phyloP scores from a whole-genome alignment of 2,329 filamentous ascomycete species.

The Cercospora canescens region DNA sequence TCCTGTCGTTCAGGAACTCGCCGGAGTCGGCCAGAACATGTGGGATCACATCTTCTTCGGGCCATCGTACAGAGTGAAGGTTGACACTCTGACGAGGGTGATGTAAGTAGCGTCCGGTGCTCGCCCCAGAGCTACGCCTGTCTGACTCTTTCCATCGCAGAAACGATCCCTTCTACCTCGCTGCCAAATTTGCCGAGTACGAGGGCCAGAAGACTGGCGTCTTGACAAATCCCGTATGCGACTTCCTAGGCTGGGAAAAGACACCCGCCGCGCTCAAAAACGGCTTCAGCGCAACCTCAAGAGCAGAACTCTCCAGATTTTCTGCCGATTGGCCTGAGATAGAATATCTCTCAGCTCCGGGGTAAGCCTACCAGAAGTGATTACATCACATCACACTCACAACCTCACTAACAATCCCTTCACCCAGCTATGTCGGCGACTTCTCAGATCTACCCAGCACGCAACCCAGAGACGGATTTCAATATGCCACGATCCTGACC shows the following conservation, averaged over 20 bases:
- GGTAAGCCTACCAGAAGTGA: slow-evolving; percentile 2
- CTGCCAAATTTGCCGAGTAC: slow-evolving; percentile 19
- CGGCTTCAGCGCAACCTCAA: slow-evolving; percentile 11
- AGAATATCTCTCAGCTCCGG: slow-evolving; percentile 20
- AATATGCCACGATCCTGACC: slow-evolving; percentile 37
- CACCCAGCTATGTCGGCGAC: neutral
- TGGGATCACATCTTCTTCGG: slow-evolving; percentile 56
- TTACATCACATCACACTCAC: no score
- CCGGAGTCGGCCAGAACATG: slow-evolving; percentile 65
- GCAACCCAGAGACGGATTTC: slow-evolving; percentile 30
- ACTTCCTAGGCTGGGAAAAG: slow-evolving; percentile 27
- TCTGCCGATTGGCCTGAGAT: slow-evolving; percentile 26
- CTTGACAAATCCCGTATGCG: slow-evolving; percentile 19
- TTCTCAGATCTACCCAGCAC: slow-evolving; percentile 11
- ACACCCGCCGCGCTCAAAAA: slow-evolving; percentile 18
- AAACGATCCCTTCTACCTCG: slow-evolving; percentile 19
- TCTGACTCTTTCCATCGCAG: neutral
- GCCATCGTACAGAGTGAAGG: slow-evolving; percentile 25
- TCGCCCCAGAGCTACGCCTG: no score
- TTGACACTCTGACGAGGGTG: slow-evolving; percentile 22
- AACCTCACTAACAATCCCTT: neutral
- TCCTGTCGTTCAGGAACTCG: slow-evolving; percentile 55
- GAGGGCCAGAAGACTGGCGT: slow-evolving; percentile 14
- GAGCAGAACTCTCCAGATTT: slow-evolving; percentile 18
- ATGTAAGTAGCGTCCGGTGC: neutral